Conservation (phyloP, 306 rosid genomes). For the Prunus dulcis region DNA sequence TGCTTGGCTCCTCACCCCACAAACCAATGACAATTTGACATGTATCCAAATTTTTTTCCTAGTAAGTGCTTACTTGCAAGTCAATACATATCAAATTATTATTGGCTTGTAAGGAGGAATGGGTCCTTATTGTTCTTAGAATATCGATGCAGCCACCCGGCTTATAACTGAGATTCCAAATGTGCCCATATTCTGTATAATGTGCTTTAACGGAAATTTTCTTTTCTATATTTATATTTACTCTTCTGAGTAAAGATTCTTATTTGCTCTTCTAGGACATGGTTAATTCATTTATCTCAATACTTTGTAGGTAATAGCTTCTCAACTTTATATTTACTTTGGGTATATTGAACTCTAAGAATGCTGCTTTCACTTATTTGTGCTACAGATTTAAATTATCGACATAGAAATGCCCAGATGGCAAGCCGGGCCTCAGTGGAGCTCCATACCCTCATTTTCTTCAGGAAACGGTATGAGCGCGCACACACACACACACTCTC, state of each 20-base stretch:
- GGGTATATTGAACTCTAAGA: conserved; percentile 4
- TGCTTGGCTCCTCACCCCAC: not conserved
- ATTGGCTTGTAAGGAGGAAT: not conserved
- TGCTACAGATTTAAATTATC: conserved; percentile 81
- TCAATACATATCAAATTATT: not conserved
- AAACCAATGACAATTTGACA: not conserved
- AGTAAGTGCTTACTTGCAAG: not conserved
- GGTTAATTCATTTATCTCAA: not conserved
- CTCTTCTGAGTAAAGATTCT: not conserved
- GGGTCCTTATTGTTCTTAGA: not conserved
- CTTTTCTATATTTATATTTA: not conserved
- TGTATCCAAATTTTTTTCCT: not conserved
- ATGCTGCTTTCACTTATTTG: conserved; percentile 18
- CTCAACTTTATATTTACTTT: not conserved
- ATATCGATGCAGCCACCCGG: not conserved
- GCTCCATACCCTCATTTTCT: conserved; percentile 78
- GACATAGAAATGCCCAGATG: conserved; percentile 97
- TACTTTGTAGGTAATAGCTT: not conserved
- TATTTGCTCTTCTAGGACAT: not conserved
- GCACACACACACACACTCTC: conserved; percentile 2
- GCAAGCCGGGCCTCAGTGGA: conserved; percentile 95
- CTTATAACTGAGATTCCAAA: not conserved
- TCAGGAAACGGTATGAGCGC: conserved; percentile 62
- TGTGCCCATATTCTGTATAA: not conserved
- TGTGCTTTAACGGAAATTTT: not conserved